Evolutionary conservation across 805 yeast species (phyloP), one percentile per base, ranked within the genome.

Genomic region (Kuraishia floccosa): DNA sequence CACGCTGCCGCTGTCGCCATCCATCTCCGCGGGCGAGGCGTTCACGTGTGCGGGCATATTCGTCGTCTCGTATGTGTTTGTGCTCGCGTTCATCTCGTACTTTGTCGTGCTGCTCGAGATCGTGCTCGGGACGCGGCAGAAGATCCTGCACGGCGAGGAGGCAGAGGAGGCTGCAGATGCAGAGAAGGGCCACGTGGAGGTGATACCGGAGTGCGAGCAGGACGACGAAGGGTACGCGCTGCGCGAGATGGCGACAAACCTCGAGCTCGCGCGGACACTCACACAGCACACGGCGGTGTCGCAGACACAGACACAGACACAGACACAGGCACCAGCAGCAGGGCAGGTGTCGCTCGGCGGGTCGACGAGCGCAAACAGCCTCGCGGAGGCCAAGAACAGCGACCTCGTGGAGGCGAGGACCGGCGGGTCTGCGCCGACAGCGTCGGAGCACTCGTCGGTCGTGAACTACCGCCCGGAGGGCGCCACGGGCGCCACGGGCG

Each of bases 21-120:
- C 68, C 37, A 75, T 82, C 29, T 59, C 76, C 12, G 76, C 75
- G 26, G 67, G 64, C 15, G 89, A 81, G 41, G 82, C 83, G 8
- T 58, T 77, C 41, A 75, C 75, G 31, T 81, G 81, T 23, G 83
- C 81, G 1, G 89, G 76, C 0, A 81, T 80, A 5, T 82, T 80
- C 41, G 60, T 76, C 5, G 39, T 79, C 30, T 89, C 91, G 0
- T 76, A 75, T 39, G 31, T 76, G 3, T 44, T 72, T 16, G 63
- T 76, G 41, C 56, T 67, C 35, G 60, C 63, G 4, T 57, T 58
- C 37, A 54, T 72, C 46, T 72, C 71, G 1, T 71, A 68, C 38
- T 48, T 66, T 27, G 67, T 68, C 5, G 47, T 63, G 36, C 46
- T 51, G 3, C 44, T 69, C 22, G 73, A 68, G 41, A 38, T 44